Conservation (phyloP, 345 rosid genomes). For the Populus deltoides region DNA sequence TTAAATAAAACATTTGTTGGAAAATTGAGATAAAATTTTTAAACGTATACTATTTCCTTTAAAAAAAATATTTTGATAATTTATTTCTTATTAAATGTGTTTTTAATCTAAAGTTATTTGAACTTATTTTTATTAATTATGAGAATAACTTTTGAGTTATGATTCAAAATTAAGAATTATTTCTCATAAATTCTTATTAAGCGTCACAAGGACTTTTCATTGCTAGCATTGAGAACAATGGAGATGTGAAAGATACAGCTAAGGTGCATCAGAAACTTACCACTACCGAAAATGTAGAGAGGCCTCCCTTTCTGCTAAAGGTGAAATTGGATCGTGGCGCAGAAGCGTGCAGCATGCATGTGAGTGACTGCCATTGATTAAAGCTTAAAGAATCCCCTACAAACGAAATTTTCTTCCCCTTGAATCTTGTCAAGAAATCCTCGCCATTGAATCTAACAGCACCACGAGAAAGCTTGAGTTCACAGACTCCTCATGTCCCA, state of each 20-base stretch:
- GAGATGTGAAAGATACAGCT: too few relatives aligned
- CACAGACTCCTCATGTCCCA: too few relatives aligned
- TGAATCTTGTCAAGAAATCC: constrained; percentile 43
- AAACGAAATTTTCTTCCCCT: constrained; percentile 68
- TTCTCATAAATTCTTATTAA: too few relatives aligned
- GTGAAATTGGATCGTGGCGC: constrained; percentile 42
- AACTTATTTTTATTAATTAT: too few relatives aligned
- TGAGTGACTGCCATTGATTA: constrained; percentile 54
- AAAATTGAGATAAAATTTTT: too few relatives aligned
- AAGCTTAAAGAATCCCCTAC: constrained; percentile 58
- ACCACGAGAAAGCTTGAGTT: neutral
- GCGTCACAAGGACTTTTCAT: neutral
- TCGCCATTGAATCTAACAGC: constrained; percentile 55
- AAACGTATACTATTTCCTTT: too few relatives aligned
- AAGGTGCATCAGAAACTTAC: constrained; percentile 4
- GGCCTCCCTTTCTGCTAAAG: constrained; percentile 35
- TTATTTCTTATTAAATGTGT: too few relatives aligned
- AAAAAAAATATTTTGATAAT: too few relatives aligned
- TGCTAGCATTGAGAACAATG: neutral
- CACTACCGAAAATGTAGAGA: constrained; percentile 46
- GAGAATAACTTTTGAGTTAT: too few relatives aligned
- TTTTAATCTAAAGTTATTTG: too few relatives aligned
- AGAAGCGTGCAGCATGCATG: constrained; percentile 64
- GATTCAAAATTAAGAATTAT: too few relatives aligned
- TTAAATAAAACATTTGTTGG: too few relatives aligned